Conservation (phyloP, 75 land plant genomes). For the Azolla pinnata region DNA sequence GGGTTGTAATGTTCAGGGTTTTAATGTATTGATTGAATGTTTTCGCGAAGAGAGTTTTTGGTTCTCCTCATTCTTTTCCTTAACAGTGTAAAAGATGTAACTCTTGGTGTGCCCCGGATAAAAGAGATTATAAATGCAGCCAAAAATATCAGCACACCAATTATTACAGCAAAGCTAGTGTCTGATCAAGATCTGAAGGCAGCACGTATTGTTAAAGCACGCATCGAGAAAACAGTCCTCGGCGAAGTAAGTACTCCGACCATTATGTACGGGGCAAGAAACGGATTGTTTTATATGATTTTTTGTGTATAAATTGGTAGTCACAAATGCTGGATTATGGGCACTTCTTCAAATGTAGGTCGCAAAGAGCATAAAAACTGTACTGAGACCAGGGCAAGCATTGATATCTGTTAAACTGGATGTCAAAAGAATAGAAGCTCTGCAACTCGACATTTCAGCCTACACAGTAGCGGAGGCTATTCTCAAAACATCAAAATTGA, state of each 20-base stretch:
- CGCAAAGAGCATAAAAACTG: conserved; percentile 65
- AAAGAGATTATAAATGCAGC: conserved; percentile 92
- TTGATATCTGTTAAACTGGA: conserved; percentile 56
- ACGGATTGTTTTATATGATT: neutral
- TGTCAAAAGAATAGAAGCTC: conserved; percentile 45
- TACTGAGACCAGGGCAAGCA: conserved; percentile 41
- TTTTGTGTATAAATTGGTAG: neutral
- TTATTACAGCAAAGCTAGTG: conserved; percentile 55
- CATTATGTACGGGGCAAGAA: too few species aligned
- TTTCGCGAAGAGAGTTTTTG: neutral
- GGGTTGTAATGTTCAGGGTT: neutral
- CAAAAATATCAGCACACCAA: conserved; percentile 89
- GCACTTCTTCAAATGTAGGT: conserved; percentile 34
- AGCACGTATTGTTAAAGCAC: conserved; percentile 61
- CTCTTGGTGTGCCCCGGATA: conserved; percentile 97
- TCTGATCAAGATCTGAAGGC: conserved; percentile 32
- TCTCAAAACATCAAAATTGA: conserved; percentile 48
- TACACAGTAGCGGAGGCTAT: conserved; percentile 54
- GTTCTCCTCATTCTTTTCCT: too few species aligned
- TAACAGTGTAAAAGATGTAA: conserved; percentile 46
- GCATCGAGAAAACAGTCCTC: conserved; percentile 70
- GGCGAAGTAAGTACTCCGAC: conserved; percentile 43
- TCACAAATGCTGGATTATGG: neutral
- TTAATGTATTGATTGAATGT: neutral
- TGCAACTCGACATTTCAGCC: conserved; percentile 46